Evolutionary conservation across 2,329 filamentous ascomycete species (phyloP), one percentile per base, ranked within the genome.

Genomic region (Fusarium setosum): DNA sequence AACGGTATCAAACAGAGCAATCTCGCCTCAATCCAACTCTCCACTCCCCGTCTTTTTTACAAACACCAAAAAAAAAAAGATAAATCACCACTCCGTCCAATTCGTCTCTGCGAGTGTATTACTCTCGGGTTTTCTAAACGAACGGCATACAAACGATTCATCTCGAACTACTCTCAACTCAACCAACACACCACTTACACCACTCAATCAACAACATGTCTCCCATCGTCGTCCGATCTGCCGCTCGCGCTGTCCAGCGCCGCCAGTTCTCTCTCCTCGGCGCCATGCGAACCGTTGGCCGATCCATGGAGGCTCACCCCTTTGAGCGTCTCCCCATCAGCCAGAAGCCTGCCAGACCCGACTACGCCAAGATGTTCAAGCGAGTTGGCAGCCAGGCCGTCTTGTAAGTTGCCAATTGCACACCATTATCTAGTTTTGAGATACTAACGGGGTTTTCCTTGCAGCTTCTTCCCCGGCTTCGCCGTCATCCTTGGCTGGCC

Each of bases 401-500:
- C 23, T 40, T 76, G 77, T 79, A 74, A 71, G 77, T 75, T 55
- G 12, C 21, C 31, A 29, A 32, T 18, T 31, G 5, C 26, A 53
- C 49, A 24, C 15, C 7, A 37, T 6, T 9, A 13, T 9, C 4
- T 8, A 24, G 9, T 18, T 7, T 44, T 40, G 29, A 47, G 8
- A 17, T 29, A 38, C 61, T 68, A 61, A 74, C 55, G 47, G 6
- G 4, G 10, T 4, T 13, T 15, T n/a, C 44, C n/a, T n/a, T 18
- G 21, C 48, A 80, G 77, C 29, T 80, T 78, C 71, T 69, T 75
- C 56, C 76, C 76, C 44, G 72, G 73, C 35, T 73, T 79, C 48
- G 65, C 62, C 38, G 41, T 75, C 40, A 56, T 79, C 20, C 72
- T 80, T 17, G 74, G 75, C 51, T 80, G 78, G 78, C 78, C 78